phyloP scores from a whole-genome alignment of 164 flowering plant genomes.

The Amborella trichopoda region DNA sequence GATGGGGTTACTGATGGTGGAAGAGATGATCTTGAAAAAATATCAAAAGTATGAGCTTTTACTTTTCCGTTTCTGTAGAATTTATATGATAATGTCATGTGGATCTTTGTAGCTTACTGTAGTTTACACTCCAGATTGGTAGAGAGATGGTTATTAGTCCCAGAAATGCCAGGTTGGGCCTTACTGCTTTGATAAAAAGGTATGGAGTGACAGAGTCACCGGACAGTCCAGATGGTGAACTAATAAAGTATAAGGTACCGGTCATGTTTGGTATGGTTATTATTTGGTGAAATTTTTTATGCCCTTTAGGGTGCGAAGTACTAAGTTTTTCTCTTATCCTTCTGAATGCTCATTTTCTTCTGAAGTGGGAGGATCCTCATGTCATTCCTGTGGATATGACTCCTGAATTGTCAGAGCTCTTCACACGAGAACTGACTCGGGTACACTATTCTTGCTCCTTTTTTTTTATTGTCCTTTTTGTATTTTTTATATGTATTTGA shows the following conservation, averaged over 20 bases:
- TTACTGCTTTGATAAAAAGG: constrained; percentile 50
- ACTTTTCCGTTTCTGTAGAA: background rate
- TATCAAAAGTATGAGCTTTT: constrained; percentile 68
- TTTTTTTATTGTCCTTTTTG: background rate
- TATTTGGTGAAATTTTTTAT: too few species aligned
- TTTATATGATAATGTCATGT: background rate
- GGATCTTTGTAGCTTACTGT: background rate
- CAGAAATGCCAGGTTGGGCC: constrained; percentile 67
- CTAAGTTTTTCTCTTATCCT: background rate
- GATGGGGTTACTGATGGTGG: constrained; percentile 94
- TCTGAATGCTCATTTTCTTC: background rate
- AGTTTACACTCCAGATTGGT: constrained; percentile 52
- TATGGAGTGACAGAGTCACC: constrained; percentile 47
- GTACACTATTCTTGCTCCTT: constrained; percentile 27
- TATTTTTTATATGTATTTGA: background rate
- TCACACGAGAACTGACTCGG: constrained; percentile 80
- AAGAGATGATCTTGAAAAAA: constrained; percentile 76
- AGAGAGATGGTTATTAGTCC: constrained; percentile 99
- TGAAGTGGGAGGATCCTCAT: constrained; percentile 89
- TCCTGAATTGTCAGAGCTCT: constrained; percentile 83
- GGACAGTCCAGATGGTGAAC: constrained; percentile 60
- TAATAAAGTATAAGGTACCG: constrained; percentile 66
- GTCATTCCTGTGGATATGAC: constrained; percentile 80
- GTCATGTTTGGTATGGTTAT: too few species aligned
- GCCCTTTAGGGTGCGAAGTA: too few species aligned